Percentiles rank a stretch among this genome's conserved stretches.
These are phyloP conservation scores for Cercospora sesami DNA, from an alignment of 2,329 filamentous ascomycete species.

Conservation along the genomic window DNA sequence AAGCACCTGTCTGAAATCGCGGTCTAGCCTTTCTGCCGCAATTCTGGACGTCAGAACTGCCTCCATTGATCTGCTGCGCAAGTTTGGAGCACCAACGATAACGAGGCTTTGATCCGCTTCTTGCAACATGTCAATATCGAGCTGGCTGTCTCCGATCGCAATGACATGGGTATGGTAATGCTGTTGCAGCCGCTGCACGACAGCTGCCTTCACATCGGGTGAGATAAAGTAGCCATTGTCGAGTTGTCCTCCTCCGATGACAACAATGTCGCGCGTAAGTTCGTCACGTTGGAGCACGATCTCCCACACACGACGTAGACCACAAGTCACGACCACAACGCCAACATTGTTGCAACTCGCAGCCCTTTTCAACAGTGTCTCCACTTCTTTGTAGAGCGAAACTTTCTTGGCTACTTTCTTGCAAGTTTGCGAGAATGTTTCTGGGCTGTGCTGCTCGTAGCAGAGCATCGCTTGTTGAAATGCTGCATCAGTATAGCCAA, in stretches of 20 bases:
- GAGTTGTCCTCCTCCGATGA: conserved; percentile 57
- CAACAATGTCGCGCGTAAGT: conserved; percentile 46
- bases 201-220: conserved; percentile 49
- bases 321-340: conserved; percentile 58
- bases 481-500: conserved; percentile 55
- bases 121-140: conserved; percentile 60
- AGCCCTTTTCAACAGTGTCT: conserved; percentile 43
- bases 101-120: conserved; percentile 57
- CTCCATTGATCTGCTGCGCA: conserved; percentile 58
- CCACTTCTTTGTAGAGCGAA: conserved; percentile 52
- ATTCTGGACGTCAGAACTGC: neutral
- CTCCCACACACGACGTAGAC: conserved; percentile 57
- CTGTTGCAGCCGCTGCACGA: conserved; percentile 49
- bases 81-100: conserved; percentile 52
- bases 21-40: neutral
- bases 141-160: conserved; percentile 61
- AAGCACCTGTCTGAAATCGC: conserved; percentile 46
- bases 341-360: conserved; percentile 38
- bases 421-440: conserved; percentile 51
- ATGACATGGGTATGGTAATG: conserved; percentile 46
- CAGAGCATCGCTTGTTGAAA: conserved; percentile 58
- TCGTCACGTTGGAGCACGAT: conserved; percentile 50
- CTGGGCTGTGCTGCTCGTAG: conserved; percentile 51
- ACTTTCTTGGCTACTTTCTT: conserved; percentile 46
- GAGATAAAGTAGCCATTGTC: conserved; percentile 55